Conservation (phyloP, 306 rosid genomes). For the Ziziphus jujuba region DNA sequence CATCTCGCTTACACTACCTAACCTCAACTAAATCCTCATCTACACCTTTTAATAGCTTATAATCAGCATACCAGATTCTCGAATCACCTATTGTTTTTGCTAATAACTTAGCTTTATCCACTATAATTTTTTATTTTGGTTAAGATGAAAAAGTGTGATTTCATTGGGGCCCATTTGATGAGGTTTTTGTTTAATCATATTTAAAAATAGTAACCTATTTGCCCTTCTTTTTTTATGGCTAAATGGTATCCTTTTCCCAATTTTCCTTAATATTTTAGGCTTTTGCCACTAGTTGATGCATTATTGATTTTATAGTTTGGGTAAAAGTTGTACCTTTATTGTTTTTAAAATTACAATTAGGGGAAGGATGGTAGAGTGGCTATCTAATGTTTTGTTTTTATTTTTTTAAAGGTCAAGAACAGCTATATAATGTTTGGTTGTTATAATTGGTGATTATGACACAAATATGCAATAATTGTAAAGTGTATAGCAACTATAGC, state of each 20-base stretch:
- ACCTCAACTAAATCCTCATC: constrained; percentile 46
- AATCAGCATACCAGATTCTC: constrained; percentile 25
- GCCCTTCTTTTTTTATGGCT: too few relatives aligned
- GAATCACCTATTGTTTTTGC: constrained; percentile 9
- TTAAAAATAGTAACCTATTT: too few relatives aligned
- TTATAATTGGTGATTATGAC: constrained; percentile 7
- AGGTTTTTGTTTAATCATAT: too few relatives aligned
- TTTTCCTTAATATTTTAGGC: too few relatives aligned
- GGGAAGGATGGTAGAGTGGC: neutral
- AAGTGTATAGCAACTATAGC: neutral
- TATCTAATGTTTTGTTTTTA: too few relatives aligned
- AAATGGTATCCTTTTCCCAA: too few relatives aligned
- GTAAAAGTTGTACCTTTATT: too few relatives aligned
- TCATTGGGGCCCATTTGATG: neutral
- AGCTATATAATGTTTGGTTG: neutral
- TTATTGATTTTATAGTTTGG: too few relatives aligned
- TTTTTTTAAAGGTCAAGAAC: too few relatives aligned
- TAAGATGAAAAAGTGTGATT: neutral
- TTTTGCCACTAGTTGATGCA: too few relatives aligned
- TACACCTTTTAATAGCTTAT: constrained; percentile 42
- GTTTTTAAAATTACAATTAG: too few relatives aligned
- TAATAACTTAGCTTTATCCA: constrained; percentile 15
- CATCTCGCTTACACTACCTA: constrained; percentile 40
- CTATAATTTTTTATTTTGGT: constrained; percentile 13
- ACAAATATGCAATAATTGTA: too few relatives aligned